Evolutionary conservation across 495 filamentous ascomycete species (phyloP), one percentile per base, ranked within the genome.

Genomic region (Aspergillus kassunensis): DNA sequence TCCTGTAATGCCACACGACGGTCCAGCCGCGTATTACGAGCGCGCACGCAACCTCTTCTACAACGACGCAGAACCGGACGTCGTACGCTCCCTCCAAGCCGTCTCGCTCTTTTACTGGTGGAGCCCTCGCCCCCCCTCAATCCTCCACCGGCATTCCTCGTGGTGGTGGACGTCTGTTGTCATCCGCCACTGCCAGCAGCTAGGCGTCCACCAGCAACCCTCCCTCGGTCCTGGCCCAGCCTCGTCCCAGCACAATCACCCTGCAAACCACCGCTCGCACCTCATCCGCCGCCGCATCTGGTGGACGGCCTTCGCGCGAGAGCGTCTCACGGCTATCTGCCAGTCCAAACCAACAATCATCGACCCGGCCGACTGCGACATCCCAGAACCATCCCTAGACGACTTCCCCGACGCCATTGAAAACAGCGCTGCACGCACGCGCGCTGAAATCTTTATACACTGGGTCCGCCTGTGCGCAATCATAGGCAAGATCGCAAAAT

Each of bases 131-230:
- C 57, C 65, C 1, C 57, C 59, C 11, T 56, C 67, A 2, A 49
- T 58, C 12, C 63, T 67, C 13, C 63, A 63, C 25, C 67, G 67
- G 5, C 61, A 70, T 54, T 67, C 65, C 2, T 68, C 67, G 11
- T 70, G 67, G 67, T 70, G 67, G 67, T 70, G 67, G 67, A 68
- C 67, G 0, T 63, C 63, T 21, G 63, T 68, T 15, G 57, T 64
- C 12, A 68, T 70, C 34, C 63, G 67, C 1, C 65, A 68, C 42
- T 65, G 63, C 45, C 67, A 70, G 43, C 67, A 70, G 23, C 56
- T 65, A 39, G 66, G 66, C 19, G 50, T 70, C 13, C 67, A 70
- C 33, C 64, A 62, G 3, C 64, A 68, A n/a, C 60, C 57, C 8
- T 29, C 36, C 0, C 23, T 10, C 0, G 42, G 46, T n/a, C 52